These are phyloP conservation scores for Saxispiralis lemnorum DNA, from an alignment of 495 filamentous ascomycete species.

Conservation along the genomic window DNA sequence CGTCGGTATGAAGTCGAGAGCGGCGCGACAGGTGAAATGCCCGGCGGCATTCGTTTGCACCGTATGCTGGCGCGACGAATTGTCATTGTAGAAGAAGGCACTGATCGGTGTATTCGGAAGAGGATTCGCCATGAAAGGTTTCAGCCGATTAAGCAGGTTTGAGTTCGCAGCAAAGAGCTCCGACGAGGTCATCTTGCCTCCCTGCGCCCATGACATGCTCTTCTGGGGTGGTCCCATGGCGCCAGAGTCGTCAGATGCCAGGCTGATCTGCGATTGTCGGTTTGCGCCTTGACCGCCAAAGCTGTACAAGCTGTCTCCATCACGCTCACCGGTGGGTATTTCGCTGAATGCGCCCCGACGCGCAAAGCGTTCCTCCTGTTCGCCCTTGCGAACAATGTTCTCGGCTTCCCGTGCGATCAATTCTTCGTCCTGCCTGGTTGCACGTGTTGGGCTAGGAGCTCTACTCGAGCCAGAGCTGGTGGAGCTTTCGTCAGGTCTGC, in stretches of 20 bases:
- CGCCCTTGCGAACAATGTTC: constrained; percentile 50
- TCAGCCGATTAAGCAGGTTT: constrained; percentile 68
- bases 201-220: constrained; percentile 31
- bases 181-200: constrained; percentile 41
- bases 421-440: constrained; percentile 37
- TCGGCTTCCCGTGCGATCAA: constrained; percentile 54
- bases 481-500: constrained; percentile 16
- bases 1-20: constrained; percentile 77
- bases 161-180: constrained; percentile 67
- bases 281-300: background rate
- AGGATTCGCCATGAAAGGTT: constrained; percentile 75
- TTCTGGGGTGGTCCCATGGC: constrained; percentile 25
- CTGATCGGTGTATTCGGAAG: constrained; percentile 58
- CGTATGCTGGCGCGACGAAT: constrained; percentile 57
- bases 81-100: constrained; percentile 80
- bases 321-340: constrained; percentile 18
- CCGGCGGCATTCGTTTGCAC: constrained; percentile 68
- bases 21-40: constrained; percentile 61
- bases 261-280: constrained; percentile 18
- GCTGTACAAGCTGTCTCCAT: constrained; percentile 18
- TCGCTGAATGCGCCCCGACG: constrained; percentile 45
- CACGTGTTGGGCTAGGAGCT: constrained; percentile 17
- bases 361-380: constrained; percentile 52
- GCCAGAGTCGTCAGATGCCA: constrained; percentile 8
- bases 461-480: constrained; percentile 21